Base-by-base conservation (phyloP, 257 asterid species). In the Nicotiana noctiflora region DNA sequence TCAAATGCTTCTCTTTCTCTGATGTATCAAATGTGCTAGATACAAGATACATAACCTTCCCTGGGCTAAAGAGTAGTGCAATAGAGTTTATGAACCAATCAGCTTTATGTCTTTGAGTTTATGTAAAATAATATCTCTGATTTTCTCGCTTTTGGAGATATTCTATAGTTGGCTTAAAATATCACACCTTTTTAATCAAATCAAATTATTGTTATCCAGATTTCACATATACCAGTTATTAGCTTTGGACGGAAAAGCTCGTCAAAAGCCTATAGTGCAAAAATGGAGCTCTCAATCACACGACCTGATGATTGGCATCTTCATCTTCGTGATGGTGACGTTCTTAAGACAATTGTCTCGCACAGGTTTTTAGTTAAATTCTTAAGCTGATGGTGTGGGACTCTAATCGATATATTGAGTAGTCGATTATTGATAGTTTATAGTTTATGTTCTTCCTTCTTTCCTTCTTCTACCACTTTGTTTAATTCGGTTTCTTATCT, bases 251-350 rank as follows among this genome's bases (percentile, higher is more conserved):
- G 81, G 79, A 53, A 82, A 60, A 86, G 56, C 57, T 83, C 85
- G 79, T 61, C 83, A 60, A 81, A 89, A 83, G 67, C 74, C 70
- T 85, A 81, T 76, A 76, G 86, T 57, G 53, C 68, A 7, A 90
- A 83, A 61, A 88, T 94, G 99, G 93, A 90, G 90, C 90, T 93
- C 79, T 86, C 98, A 23, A 89, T 93, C 64, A 87, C 94, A 15
- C 92, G 86, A 27, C 98, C 99, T 49, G 99, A 95, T 89, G 99
- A 95, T 86, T 95, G 98, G 99, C 99, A 93, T 88, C 99, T 95
- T 88, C 99, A 95, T 93, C 97, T 95, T 67, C 99, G 98, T 80
- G 99, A 95, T 80, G 97, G 98, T 31, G 92, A 92, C 66, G 92
- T 93, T 86, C 99, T 95, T 67, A 87, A 91, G 84, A 88, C 93